Base-by-base conservation (phyloP, 2,329 filamentous ascomycete genomes). In the Botrytis galanthina region DNA sequence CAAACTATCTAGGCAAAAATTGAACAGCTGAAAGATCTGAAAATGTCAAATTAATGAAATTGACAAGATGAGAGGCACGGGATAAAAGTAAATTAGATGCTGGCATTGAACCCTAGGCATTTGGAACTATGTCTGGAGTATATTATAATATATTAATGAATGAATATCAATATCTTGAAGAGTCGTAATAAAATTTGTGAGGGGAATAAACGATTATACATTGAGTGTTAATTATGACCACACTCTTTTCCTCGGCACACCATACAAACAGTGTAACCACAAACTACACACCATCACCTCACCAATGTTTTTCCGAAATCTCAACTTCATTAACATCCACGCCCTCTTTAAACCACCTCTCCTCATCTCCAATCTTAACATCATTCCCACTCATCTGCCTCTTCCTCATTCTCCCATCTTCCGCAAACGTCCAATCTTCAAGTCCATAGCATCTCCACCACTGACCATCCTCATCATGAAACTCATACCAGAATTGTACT, bases 391-490 rank as follows among this genome's bases (percentile, higher is more conserved):
- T 93, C 91, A 93, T 93, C 84, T 91, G 88, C 63, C 91, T 83
- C 85, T 93, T 93, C 74, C 87, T 84, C 91, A 93, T 94, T 68
- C 89, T 83, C 0, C 92, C 92, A 77, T 92, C 87, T 1, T 87
- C 84, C 0, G 89, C 89, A 81, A 93, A 93, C 0, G 91, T 93
- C 92, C 91, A 93, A 80, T 94, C 91, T 79, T 94, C 92, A 18
- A 97, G 86, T 0, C 94, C 94, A 79, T 97, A 97, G 62, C 92
- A 94, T n/a, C 93, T 87, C 86, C 92, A 95, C 93, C 93, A 97
- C 81, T 93, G 90, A 54, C 92, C 91, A 2, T 85, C 78, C 12
- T 83, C 83, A 78, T 95, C 92, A 82, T 97, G 92, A 79, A 95
- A 97, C 70, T 81, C 80, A 62, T 81, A 81, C 93, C 93, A 97